phyloP scores from a whole-genome alignment of 2,329 filamentous ascomycete species.

The Sporothrix dimorphospora region DNA sequence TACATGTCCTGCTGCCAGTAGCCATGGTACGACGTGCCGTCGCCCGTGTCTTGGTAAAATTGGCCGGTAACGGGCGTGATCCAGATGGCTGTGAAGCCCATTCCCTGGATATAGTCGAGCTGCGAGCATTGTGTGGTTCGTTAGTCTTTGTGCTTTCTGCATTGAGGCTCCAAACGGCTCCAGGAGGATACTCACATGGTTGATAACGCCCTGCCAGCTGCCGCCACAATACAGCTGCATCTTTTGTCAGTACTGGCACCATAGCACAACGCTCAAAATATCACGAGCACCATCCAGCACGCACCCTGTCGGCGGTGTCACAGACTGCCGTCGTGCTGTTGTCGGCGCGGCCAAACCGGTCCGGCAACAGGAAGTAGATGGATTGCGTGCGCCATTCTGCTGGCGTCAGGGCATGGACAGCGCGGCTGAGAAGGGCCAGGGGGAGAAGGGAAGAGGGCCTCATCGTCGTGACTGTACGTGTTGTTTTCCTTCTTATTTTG shows the following conservation, averaged over 20 bases:
- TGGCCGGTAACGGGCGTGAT: conserved; percentile 58
- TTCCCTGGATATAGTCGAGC: conserved; percentile 65
- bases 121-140: not conserved
- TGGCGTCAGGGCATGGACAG: conserved; percentile 24
- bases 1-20: conserved; percentile 54
- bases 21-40: conserved; percentile 52
- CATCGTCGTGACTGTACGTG: not conserved
- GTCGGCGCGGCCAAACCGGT: conserved; percentile 55
- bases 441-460: conserved; percentile 19
- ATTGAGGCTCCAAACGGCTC: no score
- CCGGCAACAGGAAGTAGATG: conserved; percentile 63
- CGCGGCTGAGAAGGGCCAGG: conserved; percentile 1
- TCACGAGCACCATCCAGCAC: no score
- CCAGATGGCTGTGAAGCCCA: conserved; percentile 63
- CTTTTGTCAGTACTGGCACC: no score
- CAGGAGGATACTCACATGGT: conserved; percentile 37
- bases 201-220: conserved; percentile 60
- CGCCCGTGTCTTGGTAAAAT: conserved; percentile 41
- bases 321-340: conserved; percentile 50
- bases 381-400: conserved; percentile 55
- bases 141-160: no score
- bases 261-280: no score
- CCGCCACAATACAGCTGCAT: conserved; percentile 59
- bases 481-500: no score
- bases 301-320: conserved; percentile 35